Percentiles rank a stretch among this genome's conserved stretches.
Evolutionary conservation across 164 flowering plant genomes (phyloP).

Genomic region (Piper longum): DNA sequence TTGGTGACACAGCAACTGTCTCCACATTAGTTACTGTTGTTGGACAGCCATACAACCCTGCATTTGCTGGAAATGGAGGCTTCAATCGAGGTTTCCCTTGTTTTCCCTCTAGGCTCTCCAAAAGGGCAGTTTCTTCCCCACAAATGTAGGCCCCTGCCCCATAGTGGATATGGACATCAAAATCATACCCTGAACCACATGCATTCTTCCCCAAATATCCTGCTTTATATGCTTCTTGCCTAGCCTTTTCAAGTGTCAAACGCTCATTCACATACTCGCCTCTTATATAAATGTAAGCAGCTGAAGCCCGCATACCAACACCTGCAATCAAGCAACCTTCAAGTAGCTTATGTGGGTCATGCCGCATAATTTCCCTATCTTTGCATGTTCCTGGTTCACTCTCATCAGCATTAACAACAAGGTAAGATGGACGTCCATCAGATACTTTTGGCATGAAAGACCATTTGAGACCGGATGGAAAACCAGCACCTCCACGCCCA

Average conservation of each 20-base stretch:
- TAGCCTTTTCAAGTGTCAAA: conserved; percentile 58
- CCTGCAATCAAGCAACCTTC: conserved; percentile 97
- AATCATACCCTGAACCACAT: conserved; percentile 94
- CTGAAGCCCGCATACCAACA: conserved; percentile 84
- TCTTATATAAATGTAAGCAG: conserved; percentile 88
- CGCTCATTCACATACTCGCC: conserved; percentile 97
- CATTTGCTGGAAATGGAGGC: conserved; percentile 99
- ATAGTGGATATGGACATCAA: conserved; percentile 88
- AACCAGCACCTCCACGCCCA: conserved; percentile 99
- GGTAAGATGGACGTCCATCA: conserved; percentile 94
- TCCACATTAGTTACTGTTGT: conserved; percentile 96
- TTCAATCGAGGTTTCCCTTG: conserved; percentile 95
- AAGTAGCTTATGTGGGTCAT: conserved; percentile 87
- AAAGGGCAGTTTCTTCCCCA: conserved; percentile 94
- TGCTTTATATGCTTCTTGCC: conserved; percentile 77
- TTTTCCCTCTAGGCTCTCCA: conserved; percentile 95
- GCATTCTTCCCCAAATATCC: conserved; percentile 91
- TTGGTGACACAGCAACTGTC: conserved; percentile 92
- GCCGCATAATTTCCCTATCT: conserved; percentile 94
- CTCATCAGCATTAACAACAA: conserved; percentile 98
- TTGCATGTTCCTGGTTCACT: conserved; percentile 99
- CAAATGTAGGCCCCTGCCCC: conserved; percentile 99
- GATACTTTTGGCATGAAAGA: conserved; percentile 96
- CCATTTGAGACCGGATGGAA: conserved; percentile 97
- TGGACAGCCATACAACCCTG: conserved; percentile 92